Evolutionary conservation across 495 filamentous ascomycete genomes (phyloP).

Genomic region (Xylaria longipes): DNA sequence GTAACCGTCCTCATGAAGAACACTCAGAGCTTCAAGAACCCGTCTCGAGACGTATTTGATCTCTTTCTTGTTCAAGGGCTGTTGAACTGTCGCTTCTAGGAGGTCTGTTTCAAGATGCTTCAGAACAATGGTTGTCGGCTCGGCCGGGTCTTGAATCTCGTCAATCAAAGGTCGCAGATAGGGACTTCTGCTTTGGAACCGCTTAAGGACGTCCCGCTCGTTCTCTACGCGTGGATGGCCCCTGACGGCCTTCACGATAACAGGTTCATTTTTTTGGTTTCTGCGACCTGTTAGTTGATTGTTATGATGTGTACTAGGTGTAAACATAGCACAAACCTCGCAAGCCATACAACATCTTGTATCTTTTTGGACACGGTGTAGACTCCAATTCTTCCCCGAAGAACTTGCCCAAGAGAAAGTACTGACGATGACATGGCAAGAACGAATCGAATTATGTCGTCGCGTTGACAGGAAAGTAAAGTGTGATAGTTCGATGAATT

Average conservation of each 20-base stretch:
- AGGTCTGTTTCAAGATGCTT: not conserved
- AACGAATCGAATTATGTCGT: too few species aligned
- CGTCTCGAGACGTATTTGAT: not conserved
- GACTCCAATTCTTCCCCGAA: not conserved
- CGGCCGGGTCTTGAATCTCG: not conserved
- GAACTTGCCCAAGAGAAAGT: not conserved
- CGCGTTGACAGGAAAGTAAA: too few species aligned
- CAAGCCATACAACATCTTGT: not conserved
- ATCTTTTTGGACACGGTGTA: slow-evolving; percentile 4
- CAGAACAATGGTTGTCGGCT: not conserved
- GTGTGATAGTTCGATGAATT: too few species aligned
- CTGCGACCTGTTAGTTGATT: not conserved
- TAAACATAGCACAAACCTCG: not conserved
- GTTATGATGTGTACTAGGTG: not conserved
- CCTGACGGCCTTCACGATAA: not conserved
- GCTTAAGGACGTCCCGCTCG: slow-evolving; percentile 6
- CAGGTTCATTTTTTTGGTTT: not conserved
- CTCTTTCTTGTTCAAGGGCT: not conserved
- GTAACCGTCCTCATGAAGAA: not conserved
- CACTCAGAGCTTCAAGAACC: not conserved
- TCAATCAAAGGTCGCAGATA: not conserved
- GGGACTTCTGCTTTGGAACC: not conserved
- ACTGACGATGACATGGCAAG: not conserved
- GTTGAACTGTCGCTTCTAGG: not conserved
- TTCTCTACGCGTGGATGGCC: not conserved